Evolutionary conservation across 1,284 basidiomycete species (phyloP).

Genomic region (Ceratobasidium sp.): DNA sequence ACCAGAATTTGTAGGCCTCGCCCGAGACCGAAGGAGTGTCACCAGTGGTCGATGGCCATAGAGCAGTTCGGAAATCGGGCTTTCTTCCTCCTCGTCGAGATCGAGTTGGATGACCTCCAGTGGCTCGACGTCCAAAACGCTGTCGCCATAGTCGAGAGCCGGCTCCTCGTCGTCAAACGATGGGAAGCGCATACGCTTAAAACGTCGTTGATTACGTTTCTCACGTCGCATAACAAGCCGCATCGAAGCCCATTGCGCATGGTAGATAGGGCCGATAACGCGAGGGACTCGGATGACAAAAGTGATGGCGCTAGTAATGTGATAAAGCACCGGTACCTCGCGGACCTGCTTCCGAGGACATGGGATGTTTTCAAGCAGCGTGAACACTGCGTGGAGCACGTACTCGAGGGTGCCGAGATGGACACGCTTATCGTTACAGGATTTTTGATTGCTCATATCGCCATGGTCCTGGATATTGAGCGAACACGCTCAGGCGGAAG

Average conservation of each 20-base stretch:
- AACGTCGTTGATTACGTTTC: slow-evolving; percentile 98
- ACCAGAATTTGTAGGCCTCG: slow-evolving; percentile 93
- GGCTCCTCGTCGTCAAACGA: slow-evolving; percentile 99
- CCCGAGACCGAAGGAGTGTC: slow-evolving; percentile 88
- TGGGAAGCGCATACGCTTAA: slow-evolving; percentile 99
- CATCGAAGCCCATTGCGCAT: slow-evolving; percentile 99
- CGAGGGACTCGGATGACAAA: slow-evolving; percentile 99
- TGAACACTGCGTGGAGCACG: slow-evolving; percentile 99
- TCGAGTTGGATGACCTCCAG: slow-evolving; percentile 98
- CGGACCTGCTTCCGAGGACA: slow-evolving; percentile 99
- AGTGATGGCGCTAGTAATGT: slow-evolving; percentile 99
- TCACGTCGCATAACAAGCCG: slow-evolving; percentile 99
- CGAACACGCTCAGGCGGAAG: slow-evolving; percentile 93
- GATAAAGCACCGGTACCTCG: slow-evolving; percentile 92
- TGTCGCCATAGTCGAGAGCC: slow-evolving; percentile 97
- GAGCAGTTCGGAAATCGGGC: slow-evolving; percentile 98
- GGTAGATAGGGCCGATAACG: slow-evolving; percentile 92
- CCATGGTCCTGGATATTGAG: slow-evolving; percentile 98
- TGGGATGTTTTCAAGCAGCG: slow-evolving; percentile 98
- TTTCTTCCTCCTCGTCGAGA: slow-evolving; percentile 93
- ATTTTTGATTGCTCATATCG: slow-evolving; percentile 97
- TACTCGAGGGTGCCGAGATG: slow-evolving; percentile 98
- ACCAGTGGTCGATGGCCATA: slow-evolving; percentile 76
- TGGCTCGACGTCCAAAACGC: slow-evolving; percentile 97
- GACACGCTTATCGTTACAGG: slow-evolving; percentile 98